phyloP scores from a whole-genome alignment of 176 grass and related monocot genomes.

The Puya raimondii region DNA sequence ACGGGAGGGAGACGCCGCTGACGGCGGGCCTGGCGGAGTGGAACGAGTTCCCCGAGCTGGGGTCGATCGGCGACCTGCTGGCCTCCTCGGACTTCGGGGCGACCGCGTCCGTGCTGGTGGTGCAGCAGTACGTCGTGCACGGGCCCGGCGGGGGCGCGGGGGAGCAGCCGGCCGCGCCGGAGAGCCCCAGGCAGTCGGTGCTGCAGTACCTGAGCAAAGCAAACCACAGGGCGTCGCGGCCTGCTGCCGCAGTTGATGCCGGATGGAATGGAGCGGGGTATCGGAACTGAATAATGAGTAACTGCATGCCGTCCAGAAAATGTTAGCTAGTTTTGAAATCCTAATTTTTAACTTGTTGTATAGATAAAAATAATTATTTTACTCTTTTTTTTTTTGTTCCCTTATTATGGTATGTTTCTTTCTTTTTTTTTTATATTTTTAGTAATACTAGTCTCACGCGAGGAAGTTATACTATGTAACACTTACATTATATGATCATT shows the following conservation, averaged over 20 bases:
- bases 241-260: not conserved
- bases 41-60: slow-evolving; percentile 16
- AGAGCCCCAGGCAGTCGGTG: not conserved
- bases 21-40: slow-evolving; percentile 2
- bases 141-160: not conserved
- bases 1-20: slow-evolving; percentile 2
- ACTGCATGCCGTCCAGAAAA: too few species aligned
- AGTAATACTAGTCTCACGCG: too few species aligned
- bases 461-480: too few species aligned
- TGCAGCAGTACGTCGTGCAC: slow-evolving; percentile 2
- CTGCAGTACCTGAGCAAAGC: not conserved
- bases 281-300: not conserved
- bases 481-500: too few species aligned
- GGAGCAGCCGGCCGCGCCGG: not conserved
- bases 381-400: too few species aligned
- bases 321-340: too few species aligned
- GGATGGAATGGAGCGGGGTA: not conserved
- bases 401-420: too few species aligned
- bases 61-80: slow-evolving; percentile 8
- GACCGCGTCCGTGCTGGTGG: slow-evolving; percentile 9
- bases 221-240: not conserved
- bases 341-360: too few species aligned
- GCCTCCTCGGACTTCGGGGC: slow-evolving; percentile 1
- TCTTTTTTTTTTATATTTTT: too few species aligned
- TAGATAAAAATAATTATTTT: too few species aligned